Conservation (phyloP, 2,329 filamentous ascomycete genomes). For the Talaromyces atroroseus region DNA sequence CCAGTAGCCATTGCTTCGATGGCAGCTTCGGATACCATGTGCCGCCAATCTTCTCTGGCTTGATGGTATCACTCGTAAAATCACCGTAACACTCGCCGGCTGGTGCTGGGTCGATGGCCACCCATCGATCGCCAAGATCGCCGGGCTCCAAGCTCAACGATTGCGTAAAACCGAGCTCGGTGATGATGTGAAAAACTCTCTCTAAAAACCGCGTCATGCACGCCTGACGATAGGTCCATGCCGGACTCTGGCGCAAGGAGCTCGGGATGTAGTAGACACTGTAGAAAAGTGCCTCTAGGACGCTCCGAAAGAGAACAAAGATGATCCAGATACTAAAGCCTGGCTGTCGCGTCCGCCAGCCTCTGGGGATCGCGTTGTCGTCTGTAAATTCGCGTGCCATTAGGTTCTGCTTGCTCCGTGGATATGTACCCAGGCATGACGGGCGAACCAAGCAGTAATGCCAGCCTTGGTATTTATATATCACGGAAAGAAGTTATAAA, state of each 20-base stretch:
- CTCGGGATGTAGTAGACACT: slow-evolving; percentile 2
- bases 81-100: background rate
- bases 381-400: background rate
- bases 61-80: background rate
- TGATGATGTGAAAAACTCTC: background rate
- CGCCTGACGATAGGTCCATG: slow-evolving; percentile 7
- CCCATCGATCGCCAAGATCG: background rate
- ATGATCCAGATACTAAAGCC: slow-evolving; percentile 5
- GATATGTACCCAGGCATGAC: too few species aligned
- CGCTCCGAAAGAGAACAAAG: background rate
- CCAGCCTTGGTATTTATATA: too few species aligned
- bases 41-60: slow-evolving; percentile 3
- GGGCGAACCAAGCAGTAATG: too few species aligned
- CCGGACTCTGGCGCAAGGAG: background rate
- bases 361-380: background rate
- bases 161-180: background rate
- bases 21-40: slow-evolving; percentile 9
- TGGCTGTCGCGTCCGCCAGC: slow-evolving; percentile 9
- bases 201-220: background rate
- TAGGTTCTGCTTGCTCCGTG: too few species aligned
- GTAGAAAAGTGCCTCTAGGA: background rate
- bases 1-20: background rate
- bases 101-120: background rate
- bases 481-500: too few species aligned
- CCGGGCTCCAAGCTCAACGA: background rate